Percentiles rank a stretch among this genome's conserved stretches.
Evolutionary conservation across 495 filamentous ascomycete species (phyloP).

Genomic region (Pseudomonodictys pantanalensis): DNA sequence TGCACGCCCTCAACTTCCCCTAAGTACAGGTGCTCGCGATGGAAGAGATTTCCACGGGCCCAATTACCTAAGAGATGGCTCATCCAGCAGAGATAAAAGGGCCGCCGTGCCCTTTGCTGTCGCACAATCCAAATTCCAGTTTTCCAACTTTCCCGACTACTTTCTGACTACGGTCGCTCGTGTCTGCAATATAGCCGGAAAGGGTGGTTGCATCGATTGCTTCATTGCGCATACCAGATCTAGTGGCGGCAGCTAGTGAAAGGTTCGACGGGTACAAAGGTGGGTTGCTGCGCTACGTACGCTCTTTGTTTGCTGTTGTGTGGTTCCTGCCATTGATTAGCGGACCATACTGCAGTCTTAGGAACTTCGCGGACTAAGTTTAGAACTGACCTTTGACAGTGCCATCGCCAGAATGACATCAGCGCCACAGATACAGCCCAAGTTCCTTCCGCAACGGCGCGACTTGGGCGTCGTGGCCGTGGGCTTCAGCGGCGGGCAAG

Average conservation of each 20-base stretch:
- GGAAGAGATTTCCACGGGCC: background rate
- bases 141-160: conserved; percentile 1
- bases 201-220: background rate
- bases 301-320: too few species aligned
- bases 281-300: too few species aligned
- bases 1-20: background rate
- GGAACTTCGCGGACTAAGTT: too few species aligned
- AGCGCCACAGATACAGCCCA: conserved; percentile 72
- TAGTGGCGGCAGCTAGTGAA: background rate
- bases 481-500: conserved; percentile 96
- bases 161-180: background rate
- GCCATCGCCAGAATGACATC: conserved; percentile 28
- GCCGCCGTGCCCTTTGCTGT: background rate
- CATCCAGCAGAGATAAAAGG: conserved; percentile 10
- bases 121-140: background rate
- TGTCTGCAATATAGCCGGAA: conserved; percentile 6
- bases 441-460: conserved; percentile 73
- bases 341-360: too few species aligned
- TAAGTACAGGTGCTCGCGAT: conserved; percentile 8
- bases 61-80: conserved; percentile 27
- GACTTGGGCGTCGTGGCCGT: conserved; percentile 92
- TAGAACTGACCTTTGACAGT: too few species aligned
- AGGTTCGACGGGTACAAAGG: too few species aligned
- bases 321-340: too few species aligned
- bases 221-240: background rate